Percentiles rank a stretch among this genome's conserved stretches.
Evolutionary conservation across 352 stramenopile genomes (phyloP).

Genomic region (Phytophthora citrophthora): DNA sequence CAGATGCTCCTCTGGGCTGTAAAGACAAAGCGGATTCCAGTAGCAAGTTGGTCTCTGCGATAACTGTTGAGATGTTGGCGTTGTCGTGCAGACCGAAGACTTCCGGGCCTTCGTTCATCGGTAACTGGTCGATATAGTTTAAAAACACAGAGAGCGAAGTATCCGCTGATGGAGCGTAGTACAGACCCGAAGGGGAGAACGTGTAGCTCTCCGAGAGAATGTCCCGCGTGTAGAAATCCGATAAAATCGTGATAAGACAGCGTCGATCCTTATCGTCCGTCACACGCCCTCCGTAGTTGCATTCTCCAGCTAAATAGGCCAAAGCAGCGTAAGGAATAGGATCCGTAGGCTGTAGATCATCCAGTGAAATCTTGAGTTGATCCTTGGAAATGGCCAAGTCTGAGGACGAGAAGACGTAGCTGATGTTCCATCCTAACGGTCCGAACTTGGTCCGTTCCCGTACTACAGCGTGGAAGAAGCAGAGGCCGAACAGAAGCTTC

Average conservation of each 20-base stretch:
- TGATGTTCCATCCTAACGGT: conserved; percentile 88
- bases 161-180: conserved; percentile 65
- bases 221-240: conserved; percentile 82
- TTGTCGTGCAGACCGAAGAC: conserved; percentile 90
- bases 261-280: conserved; percentile 95
- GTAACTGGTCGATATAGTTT: conserved; percentile 83
- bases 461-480: conserved; percentile 94
- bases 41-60: conserved; percentile 85
- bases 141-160: conserved; percentile 63
- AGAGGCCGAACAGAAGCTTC: conserved; percentile 87
- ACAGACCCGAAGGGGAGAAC: conserved; percentile 86
- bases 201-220: conserved; percentile 80
- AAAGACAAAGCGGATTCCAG: conserved; percentile 91
- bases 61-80: conserved; percentile 89
- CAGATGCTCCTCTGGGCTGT: conserved; percentile 75
- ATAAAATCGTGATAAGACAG: conserved; percentile 86
- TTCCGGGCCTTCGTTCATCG: conserved; percentile 87
- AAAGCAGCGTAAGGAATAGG: conserved; percentile 92
- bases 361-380: conserved; percentile 85
- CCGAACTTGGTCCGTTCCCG: conserved; percentile 88
- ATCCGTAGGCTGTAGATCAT: conserved; percentile 67
- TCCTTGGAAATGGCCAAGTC: conserved; percentile 88
- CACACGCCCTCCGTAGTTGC: conserved; percentile 95
- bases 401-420: conserved; percentile 89
- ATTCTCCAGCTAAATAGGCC: conserved; percentile 92